A percentile compares a stretch with the other conserved stretches of the same genome.
These are phyloP conservation scores for Saraca asoca DNA, from an alignment of 331 rosid species.

Conservation along the genomic window DNA sequence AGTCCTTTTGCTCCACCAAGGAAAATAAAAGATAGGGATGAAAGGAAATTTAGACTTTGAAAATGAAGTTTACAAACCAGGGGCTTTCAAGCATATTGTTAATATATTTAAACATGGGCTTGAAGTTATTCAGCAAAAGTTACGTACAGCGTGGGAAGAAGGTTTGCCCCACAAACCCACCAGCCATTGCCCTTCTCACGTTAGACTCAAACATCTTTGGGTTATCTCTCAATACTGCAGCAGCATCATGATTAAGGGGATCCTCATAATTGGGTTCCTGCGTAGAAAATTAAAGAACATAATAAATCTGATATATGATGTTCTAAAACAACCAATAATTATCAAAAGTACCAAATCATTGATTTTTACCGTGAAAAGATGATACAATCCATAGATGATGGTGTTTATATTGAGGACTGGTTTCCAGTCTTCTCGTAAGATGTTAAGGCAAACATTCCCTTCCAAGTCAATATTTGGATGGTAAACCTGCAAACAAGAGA, in stretches of 20 bases:
- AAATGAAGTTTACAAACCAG: constrained; percentile 51
- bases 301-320: background rate
- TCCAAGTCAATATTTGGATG: constrained; percentile 96
- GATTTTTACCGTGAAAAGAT: constrained; percentile 54
- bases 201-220: constrained; percentile 76
- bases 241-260: constrained; percentile 87
- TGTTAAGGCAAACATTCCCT: constrained; percentile 35
- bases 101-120: constrained; percentile 37
- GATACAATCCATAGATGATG: constrained; percentile 56
- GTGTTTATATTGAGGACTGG: constrained; percentile 64
- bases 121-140: constrained; percentile 29
- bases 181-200: constrained; percentile 89
- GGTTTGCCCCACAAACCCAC: constrained; percentile 90
- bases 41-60: constrained; percentile 37
- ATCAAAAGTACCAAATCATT: background rate
- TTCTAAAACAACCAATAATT: too few species aligned
- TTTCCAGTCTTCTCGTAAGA: constrained; percentile 69
- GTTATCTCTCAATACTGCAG: constrained; percentile 82
- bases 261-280: constrained; percentile 65
- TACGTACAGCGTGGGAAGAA: constrained; percentile 75
- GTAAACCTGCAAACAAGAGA: constrained; percentile 55
- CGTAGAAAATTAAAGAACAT: background rate
- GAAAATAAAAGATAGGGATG: constrained; percentile 35
- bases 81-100: constrained; percentile 43
- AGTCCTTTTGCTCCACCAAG: constrained; percentile 39